Evolutionary conservation across 768 basidiomycete genomes (phyloP).

Genomic region (Lentinula raphanica): DNA sequence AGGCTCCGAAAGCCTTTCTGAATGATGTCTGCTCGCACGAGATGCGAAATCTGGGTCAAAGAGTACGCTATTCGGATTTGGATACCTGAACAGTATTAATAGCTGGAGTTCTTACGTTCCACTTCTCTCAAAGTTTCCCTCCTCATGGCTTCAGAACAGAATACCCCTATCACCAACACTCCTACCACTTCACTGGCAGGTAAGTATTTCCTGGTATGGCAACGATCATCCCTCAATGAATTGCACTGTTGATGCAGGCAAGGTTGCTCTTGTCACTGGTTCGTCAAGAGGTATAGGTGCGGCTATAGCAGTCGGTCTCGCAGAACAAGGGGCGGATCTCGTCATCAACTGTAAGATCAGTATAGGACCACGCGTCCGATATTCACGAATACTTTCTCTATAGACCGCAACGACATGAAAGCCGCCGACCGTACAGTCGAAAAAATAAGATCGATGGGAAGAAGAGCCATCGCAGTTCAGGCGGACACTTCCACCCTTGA

Average conservation of each 20-base stretch:
- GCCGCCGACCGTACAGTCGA: slow-evolving; percentile 45
- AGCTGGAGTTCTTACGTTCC: background rate
- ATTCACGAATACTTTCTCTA: background rate
- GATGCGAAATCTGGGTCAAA: background rate
- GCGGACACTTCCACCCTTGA: slow-evolving; percentile 46
- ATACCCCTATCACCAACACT: background rate
- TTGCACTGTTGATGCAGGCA: slow-evolving; percentile 23
- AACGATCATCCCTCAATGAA: background rate
- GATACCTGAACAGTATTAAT: background rate
- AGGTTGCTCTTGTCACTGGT: slow-evolving; percentile 57
- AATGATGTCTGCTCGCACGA: background rate
- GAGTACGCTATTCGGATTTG: background rate
- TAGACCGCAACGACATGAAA: slow-evolving; percentile 30
- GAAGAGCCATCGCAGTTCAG: slow-evolving; percentile 42
- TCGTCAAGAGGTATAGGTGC: slow-evolving; percentile 59
- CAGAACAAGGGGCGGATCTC: slow-evolving; percentile 51
- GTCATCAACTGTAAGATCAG: slow-evolving; percentile 40
- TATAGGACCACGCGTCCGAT: background rate
- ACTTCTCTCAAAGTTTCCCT: background rate
- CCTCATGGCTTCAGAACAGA: background rate
- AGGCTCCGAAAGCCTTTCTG: background rate
- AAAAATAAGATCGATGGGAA: slow-evolving; percentile 37
- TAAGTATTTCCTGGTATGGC: background rate
- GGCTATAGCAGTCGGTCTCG: slow-evolving; percentile 47
- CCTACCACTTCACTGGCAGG: background rate